Conservation (phyloP, 1,284 basidiomycete genomes). For the Ustilago nuda region DNA sequence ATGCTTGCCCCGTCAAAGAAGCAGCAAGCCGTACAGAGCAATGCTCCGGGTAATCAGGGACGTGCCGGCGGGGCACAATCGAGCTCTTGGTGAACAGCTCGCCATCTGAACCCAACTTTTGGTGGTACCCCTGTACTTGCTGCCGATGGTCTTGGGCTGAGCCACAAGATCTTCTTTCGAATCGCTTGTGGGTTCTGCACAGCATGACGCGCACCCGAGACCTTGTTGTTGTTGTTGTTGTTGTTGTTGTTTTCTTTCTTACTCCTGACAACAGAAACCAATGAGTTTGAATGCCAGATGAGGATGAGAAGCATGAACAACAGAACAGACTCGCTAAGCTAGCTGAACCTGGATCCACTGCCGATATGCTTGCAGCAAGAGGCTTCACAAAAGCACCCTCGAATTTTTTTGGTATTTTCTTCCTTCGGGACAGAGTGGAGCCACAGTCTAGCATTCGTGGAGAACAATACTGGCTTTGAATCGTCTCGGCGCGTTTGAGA, state of each 20-base stretch:
- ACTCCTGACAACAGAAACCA: background rate
- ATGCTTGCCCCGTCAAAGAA: background rate
- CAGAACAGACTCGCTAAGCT: conserved; percentile 5
- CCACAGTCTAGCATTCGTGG: background rate
- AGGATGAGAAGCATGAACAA: background rate
- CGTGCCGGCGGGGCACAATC: background rate
- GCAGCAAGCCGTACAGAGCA: background rate
- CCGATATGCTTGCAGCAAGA: conserved; percentile 1
- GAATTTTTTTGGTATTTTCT: background rate
- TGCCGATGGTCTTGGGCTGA: background rate
- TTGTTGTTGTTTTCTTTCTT: too few species aligned
- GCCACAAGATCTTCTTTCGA: background rate
- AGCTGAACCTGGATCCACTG: conserved; percentile 3
- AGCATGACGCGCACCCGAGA: background rate
- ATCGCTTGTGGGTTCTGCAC: conserved; percentile 1
- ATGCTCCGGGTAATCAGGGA: conserved; percentile 5
- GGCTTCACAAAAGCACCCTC: background rate
- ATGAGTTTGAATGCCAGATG: background rate
- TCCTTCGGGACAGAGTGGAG: too few species aligned
- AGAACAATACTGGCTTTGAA: background rate
- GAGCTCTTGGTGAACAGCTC: background rate
- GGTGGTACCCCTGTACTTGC: background rate
- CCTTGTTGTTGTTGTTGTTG: too few species aligned
- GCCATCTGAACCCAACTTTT: background rate
- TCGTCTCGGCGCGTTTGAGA: background rate